Percentiles rank a stretch among this genome's conserved stretches.
phyloP scores from a whole-genome alignment of 441 rosid species.

The Adansonia grandidieri region DNA sequence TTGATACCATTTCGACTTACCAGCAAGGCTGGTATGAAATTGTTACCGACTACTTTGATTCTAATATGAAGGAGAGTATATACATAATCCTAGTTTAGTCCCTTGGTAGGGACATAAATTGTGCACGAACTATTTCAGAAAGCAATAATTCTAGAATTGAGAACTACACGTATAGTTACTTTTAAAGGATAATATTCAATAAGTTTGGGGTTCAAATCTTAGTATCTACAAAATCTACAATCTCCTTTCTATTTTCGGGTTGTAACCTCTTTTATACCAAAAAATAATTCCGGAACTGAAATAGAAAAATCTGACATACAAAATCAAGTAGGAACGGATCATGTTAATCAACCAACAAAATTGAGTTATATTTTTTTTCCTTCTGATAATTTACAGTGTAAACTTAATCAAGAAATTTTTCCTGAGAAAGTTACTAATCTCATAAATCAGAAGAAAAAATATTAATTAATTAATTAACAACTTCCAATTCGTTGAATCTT shows the following conservation, averaged over 20 bases:
- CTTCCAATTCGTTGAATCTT: conserved; percentile 38
- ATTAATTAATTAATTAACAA: background rate
- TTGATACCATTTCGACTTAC: too few relatives aligned
- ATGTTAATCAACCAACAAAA: conserved; percentile 17
- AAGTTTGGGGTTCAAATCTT: too few relatives aligned
- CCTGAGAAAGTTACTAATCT: background rate
- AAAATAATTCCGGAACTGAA: background rate
- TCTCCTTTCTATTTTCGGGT: too few relatives aligned
- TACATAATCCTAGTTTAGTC: too few relatives aligned
- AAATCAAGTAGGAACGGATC: background rate
- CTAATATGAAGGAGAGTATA: too few relatives aligned
- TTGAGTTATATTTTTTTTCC: conserved; percentile 17
- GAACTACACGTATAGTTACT: too few relatives aligned
- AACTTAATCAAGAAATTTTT: background rate
- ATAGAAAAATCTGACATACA: background rate
- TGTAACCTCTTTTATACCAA: too few relatives aligned
- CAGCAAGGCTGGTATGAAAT: too few relatives aligned
- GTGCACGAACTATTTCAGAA: too few relatives aligned
- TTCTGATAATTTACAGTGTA: conserved; percentile 17
- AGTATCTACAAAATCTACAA: too few relatives aligned
- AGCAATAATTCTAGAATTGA: background rate
- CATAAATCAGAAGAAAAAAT: conserved; percentile 15
- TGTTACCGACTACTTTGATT: too few relatives aligned
- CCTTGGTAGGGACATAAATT: background rate
- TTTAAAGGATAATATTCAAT: too few relatives aligned